Percentiles rank a stretch among this genome's conserved stretches.
phyloP scores from a whole-genome alignment of 148 eudicot species.

The Chenopodium quinoa region DNA sequence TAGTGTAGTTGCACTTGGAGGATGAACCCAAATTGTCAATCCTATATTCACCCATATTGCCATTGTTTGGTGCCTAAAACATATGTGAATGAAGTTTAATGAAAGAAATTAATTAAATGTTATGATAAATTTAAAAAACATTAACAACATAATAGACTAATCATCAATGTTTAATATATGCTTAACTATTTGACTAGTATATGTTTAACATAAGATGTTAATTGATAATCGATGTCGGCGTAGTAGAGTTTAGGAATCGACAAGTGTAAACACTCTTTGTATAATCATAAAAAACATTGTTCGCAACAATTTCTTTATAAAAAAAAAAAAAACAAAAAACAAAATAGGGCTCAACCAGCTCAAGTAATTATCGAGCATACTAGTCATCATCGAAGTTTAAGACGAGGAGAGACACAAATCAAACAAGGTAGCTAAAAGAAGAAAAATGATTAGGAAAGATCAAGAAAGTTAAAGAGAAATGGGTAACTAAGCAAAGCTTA shows the following conservation, averaged over 20 bases:
- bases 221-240: background rate
- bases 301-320: background rate
- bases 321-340: no score
- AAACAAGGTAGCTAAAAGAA: no score
- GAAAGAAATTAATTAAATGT: no score
- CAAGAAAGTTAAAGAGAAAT: no score
- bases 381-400: no score
- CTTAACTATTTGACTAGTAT: background rate
- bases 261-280: background rate
- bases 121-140: background rate
- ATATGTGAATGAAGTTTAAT: no score
- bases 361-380: no score
- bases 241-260: background rate
- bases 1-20: constrained; percentile 42
- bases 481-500: no score
- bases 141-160: background rate
- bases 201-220: background rate
- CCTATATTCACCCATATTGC: constrained; percentile 42
- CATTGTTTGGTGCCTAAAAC: constrained; percentile 45
- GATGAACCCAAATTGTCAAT: constrained; percentile 59
- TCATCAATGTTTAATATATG: background rate
- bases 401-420: no score
- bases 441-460: no score
- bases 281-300: background rate
- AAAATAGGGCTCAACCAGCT: background rate